A percentile compares a stretch with the other conserved stretches of the same genome.
Conservation (phyloP, 2,329 filamentous ascomycete genomes). For the Botrytis tulipae region DNA sequence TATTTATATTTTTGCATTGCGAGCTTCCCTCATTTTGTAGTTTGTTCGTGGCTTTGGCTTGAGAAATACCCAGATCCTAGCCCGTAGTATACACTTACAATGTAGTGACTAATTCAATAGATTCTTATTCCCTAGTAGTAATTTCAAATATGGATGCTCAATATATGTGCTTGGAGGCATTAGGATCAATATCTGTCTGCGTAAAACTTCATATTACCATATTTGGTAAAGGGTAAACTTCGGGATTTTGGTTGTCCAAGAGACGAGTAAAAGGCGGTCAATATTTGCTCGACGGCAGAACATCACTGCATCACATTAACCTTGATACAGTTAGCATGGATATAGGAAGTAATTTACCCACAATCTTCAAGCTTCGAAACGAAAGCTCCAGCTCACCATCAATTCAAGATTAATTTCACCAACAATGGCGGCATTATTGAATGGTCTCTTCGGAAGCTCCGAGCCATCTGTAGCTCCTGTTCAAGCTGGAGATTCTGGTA, state of each 20-base stretch:
- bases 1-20: not conserved
- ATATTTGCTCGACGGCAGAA: not conserved
- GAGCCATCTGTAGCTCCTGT: constrained; percentile 56
- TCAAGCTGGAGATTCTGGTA: constrained; percentile 62
- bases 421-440: constrained; percentile 38
- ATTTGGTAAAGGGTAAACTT: constrained; percentile 3
- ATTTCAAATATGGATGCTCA: not conserved
- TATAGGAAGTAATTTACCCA: not conserved
- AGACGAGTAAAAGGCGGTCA: not conserved
- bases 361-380: constrained; percentile 14
- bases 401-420: constrained; percentile 8
- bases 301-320: not conserved
- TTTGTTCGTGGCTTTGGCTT: not conserved
- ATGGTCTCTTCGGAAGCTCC: constrained; percentile 67
- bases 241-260: constrained; percentile 8
- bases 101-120: not conserved
- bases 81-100: not conserved
- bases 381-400: constrained; percentile 24
- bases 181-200: not conserved
- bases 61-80: not conserved
- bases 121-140: not conserved
- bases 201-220: constrained; percentile 6
- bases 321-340: constrained; percentile 4
- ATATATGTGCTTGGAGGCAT: not conserved
- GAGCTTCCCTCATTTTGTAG: not conserved